These are phyloP conservation scores for Iris pallida DNA, from an alignment of 116 monocot genomes.

Conservation along the genomic window DNA sequence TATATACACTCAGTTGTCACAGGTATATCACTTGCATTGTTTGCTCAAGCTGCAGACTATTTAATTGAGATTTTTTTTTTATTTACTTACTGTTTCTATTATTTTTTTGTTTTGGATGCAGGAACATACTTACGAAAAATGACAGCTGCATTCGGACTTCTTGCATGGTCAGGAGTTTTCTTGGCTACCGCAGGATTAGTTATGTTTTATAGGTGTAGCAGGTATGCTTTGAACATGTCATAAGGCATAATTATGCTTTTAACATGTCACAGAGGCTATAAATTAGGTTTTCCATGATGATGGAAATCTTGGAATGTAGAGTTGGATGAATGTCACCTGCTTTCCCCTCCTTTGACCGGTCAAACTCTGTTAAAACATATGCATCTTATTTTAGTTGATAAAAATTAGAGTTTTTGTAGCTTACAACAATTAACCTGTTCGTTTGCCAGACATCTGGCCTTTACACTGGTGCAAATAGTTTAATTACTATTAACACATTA, in stretches of 20 bases:
- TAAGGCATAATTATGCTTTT: neutral
- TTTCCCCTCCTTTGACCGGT: neutral
- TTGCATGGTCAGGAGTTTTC: constrained; percentile 84
- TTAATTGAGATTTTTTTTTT: neutral
- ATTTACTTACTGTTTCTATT: neutral
- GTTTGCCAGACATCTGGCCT: no score
- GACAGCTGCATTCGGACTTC: constrained; percentile 50
- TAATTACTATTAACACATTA: no score
- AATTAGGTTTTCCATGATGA: neutral
- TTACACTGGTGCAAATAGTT: no score
- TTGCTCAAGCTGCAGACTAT: neutral
- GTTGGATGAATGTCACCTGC: neutral
- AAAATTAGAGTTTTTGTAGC: no score
- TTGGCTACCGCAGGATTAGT: constrained; percentile 71
- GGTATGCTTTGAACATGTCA: constrained; percentile 30
- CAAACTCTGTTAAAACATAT: neutral
- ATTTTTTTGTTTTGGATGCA: constrained; percentile 17
- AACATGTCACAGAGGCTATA: neutral
- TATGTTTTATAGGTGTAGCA: constrained; percentile 95
- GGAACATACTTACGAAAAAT: constrained; percentile 49
- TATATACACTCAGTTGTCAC: constrained; percentile 72
- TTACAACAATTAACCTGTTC: no score
- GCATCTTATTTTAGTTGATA: neutral
- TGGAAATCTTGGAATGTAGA: neutral
- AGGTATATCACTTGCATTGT: constrained; percentile 37